phyloP scores from a whole-genome alignment of 495 filamentous ascomycete species.

The Hyaloscypha variabilis region DNA sequence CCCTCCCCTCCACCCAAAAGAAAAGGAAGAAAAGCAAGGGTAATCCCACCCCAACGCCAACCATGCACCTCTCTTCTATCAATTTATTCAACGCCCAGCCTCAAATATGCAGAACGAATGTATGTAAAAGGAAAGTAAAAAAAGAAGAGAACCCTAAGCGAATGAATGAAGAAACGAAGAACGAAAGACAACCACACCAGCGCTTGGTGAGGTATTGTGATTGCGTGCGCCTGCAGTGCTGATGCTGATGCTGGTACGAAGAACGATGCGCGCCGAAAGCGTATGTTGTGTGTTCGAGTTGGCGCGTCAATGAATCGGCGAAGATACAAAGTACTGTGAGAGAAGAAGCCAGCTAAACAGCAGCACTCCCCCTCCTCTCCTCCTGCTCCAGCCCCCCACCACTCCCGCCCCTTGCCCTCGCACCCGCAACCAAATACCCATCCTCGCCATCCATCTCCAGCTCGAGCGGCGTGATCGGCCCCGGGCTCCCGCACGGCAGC shows the following conservation, averaged over 20 bases:
- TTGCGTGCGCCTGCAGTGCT: neutral
- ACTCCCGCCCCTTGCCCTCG: constrained; percentile 5
- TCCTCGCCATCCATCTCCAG: constrained; percentile 50
- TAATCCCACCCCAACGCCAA: too few relatives aligned
- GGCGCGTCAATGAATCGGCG: too few relatives aligned
- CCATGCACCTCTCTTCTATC: too few relatives aligned
- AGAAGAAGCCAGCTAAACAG: neutral
- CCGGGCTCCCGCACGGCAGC: constrained; percentile 71
- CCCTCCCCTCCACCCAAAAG: too few relatives aligned
- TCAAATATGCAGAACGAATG: too few relatives aligned
- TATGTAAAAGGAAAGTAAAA: neutral
- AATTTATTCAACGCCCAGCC: too few relatives aligned
- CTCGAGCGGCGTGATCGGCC: constrained; percentile 76
- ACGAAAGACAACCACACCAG: neutral
- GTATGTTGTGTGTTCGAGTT: neutral
- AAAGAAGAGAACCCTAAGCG: neutral
- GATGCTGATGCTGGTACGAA: neutral
- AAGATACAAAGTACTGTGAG: too few relatives aligned
- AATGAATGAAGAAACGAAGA: neutral
- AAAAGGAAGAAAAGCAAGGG: too few relatives aligned
- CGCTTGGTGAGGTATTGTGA: neutral
- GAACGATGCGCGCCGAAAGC: neutral
- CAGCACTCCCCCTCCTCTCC: neutral
- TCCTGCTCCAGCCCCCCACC: neutral
- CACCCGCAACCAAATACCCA: constrained; percentile 26